Conservation (phyloP, 352 stramenopile species). For the Phytophthora capsici region DNA sequence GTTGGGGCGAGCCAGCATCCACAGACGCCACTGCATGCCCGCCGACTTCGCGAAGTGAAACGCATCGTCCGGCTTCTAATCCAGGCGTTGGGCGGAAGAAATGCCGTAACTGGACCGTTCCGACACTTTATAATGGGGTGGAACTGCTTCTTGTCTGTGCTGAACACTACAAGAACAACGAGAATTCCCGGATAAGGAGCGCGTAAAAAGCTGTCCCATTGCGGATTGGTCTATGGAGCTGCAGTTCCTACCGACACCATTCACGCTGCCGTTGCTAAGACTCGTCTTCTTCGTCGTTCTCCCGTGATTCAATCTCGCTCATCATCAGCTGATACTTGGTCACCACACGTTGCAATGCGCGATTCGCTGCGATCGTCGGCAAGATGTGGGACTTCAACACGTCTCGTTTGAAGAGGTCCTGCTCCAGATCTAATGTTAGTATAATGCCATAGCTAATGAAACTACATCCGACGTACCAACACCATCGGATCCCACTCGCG, state of each 20-base stretch:
- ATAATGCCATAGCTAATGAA: constrained; percentile 17
- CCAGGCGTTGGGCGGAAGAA: constrained; percentile 8
- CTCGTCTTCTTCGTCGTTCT: constrained; percentile 37
- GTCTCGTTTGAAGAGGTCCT: constrained; percentile 78
- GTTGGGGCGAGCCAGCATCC: constrained; percentile 11
- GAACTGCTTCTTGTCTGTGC: constrained; percentile 9
- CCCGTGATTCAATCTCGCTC: constrained; percentile 64
- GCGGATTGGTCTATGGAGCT: constrained; percentile 1
- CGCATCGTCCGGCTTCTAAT: constrained; percentile 17
- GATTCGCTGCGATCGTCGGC: constrained; percentile 81
- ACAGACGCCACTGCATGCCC: neutral
- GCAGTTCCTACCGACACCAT: constrained; percentile 13
- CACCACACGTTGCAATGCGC: constrained; percentile 81
- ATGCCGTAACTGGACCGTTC: constrained; percentile 11
- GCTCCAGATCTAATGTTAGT: constrained; percentile 22
- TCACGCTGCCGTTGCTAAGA: constrained; percentile 9
- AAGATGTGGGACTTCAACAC: constrained; percentile 76
- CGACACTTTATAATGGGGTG: constrained; percentile 3
- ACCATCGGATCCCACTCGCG: constrained; percentile 48
- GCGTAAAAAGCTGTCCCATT: constrained; percentile 7
- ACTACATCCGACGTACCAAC: constrained; percentile 42
- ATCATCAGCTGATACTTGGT: constrained; percentile 88
- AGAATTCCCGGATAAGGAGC: constrained; percentile 12
- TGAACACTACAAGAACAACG: constrained; percentile 24
- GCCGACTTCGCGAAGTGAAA: constrained; percentile 20